Evolutionary conservation across 176 grass and related monocot species (phyloP).

Genomic region (Carex parvula): DNA sequence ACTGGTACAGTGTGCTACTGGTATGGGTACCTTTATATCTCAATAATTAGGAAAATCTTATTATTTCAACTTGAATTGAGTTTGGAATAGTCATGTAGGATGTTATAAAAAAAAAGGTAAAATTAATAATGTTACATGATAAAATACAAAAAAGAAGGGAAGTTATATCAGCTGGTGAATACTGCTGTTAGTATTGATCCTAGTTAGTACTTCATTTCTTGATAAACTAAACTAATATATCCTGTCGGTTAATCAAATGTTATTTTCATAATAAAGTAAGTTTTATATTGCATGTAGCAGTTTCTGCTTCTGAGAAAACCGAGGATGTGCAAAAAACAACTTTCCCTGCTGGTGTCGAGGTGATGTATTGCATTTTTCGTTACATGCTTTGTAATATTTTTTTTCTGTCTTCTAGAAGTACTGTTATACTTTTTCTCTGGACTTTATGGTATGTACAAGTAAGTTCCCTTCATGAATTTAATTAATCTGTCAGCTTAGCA

Average conservation of each 20-base stretch:
- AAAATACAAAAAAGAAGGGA: neutral
- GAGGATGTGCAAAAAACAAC: neutral
- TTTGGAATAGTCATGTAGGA: neutral
- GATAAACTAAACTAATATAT: neutral
- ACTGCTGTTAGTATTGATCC: neutral
- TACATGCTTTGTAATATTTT: neutral
- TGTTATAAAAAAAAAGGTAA: neutral
- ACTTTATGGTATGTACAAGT: neutral
- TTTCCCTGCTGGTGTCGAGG: conserved; percentile 32
- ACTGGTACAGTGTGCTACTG: neutral
- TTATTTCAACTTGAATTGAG: neutral
- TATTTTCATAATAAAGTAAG: neutral
- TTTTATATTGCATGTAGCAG: conserved; percentile 2
- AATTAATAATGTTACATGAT: neutral
- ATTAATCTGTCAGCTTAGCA: neutral
- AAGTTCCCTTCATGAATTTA: neutral
- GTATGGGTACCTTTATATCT: neutral
- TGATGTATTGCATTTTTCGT: conserved; percentile 1
- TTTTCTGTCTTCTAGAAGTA: neutral
- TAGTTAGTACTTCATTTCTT: neutral
- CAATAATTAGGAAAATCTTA: neutral
- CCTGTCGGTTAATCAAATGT: neutral
- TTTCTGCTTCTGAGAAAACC: neutral
- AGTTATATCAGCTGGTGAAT: neutral
- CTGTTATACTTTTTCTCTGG: neutral